These are phyloP conservation scores for Paraphoma sp. DNA, from an alignment of 2,329 filamentous ascomycete genomes.

Conservation along the genomic window DNA sequence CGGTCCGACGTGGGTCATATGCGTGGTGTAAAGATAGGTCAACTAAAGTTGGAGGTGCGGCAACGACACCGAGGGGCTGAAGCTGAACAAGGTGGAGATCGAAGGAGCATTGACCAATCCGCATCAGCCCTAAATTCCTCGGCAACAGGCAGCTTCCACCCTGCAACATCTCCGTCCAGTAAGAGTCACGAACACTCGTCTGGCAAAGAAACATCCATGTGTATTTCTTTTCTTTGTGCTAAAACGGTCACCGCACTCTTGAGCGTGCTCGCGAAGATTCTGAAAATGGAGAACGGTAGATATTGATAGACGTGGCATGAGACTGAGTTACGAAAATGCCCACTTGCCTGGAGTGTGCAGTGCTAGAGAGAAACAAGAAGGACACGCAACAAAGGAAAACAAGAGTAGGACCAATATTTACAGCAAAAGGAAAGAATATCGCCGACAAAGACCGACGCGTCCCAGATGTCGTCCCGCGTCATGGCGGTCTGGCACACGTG, in stretches of 20 bases:
- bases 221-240: not conserved
- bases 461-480: not conserved
- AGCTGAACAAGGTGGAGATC: not conserved
- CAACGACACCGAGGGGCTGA: not conserved
- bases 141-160: not conserved
- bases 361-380: not conserved
- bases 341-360: not conserved
- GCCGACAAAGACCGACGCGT: not conserved
- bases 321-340: no score
- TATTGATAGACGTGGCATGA: not conserved
- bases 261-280: not conserved
- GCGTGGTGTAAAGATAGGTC: not conserved
- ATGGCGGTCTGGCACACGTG: not conserved
- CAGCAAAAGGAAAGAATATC: not conserved
- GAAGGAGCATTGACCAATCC: not conserved
- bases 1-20: not conserved
- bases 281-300: not conserved
- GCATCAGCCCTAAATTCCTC: conserved; percentile 13
- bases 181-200: not conserved
- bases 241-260: not conserved
- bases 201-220: not conserved
- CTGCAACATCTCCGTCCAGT: not conserved
- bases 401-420: not conserved
- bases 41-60: not conserved
- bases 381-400: not conserved